phyloP scores from a whole-genome alignment of 2,329 filamentous ascomycete species.

The Hawksworthiomyces lignivorus region DNA sequence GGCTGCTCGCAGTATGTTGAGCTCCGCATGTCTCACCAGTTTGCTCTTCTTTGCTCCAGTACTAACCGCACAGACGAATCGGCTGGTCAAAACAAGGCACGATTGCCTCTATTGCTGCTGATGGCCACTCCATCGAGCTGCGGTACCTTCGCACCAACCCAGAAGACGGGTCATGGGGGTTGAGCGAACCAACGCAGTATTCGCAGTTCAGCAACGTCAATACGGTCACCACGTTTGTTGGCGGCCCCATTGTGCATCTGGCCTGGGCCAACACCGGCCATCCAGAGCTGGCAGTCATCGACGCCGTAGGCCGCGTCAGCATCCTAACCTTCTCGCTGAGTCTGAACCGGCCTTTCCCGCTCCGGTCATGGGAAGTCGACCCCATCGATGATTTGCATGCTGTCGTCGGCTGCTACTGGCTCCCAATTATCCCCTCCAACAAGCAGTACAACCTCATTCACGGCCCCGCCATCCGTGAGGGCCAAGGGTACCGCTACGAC shows the following conservation, averaged over 20 bases:
- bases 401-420: conserved; percentile 81
- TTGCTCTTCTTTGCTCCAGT: too few relatives aligned
- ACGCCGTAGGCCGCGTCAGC: conserved; percentile 68
- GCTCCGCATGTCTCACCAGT: too few relatives aligned
- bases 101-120: conserved; percentile 70
- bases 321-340: conserved; percentile 65
- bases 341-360: conserved; percentile 62
- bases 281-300: conserved; percentile 76
- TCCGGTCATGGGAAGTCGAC: conserved; percentile 58
- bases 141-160: conserved; percentile 64
- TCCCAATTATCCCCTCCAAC: conserved; percentile 49
- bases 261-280: conserved; percentile 68
- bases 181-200: conserved; percentile 64
- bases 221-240: conserved; percentile 33
- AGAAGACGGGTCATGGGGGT: conserved; percentile 63
- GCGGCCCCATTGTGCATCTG: conserved; percentile 67
- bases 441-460: conserved; percentile 42
- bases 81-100: conserved; percentile 85
- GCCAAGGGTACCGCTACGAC: conserved; percentile 60
- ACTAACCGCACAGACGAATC: conserved; percentile 50
- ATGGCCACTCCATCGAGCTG: conserved; percentile 64
- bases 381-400: conserved; percentile 65
- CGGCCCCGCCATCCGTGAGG: conserved; percentile 57
- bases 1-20: conserved; percentile 80
- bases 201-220: conserved; percentile 50